These are phyloP conservation scores for Xylaria acuta DNA, from an alignment of 495 filamentous ascomycete species.

Conservation along the genomic window DNA sequence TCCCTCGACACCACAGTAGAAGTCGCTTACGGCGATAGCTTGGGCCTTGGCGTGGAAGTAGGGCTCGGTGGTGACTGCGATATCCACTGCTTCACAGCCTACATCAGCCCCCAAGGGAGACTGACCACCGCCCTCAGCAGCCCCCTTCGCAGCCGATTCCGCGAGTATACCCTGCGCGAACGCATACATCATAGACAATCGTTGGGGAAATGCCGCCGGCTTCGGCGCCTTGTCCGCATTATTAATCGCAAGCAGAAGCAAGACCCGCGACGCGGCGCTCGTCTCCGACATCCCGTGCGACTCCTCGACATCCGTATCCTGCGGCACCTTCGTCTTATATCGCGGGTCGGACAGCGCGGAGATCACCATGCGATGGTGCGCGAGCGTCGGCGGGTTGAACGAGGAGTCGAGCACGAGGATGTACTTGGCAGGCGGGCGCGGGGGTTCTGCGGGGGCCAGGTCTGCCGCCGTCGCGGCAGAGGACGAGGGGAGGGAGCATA, in stretches of 20 bases:
- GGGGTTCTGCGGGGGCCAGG: conserved; percentile 31
- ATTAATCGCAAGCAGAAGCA: conserved; percentile 84
- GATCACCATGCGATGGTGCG: conserved; percentile 77
- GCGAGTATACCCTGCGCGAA: conserved; percentile 59
- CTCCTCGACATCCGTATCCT: conserved; percentile 32
- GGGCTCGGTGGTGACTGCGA: conserved; percentile 80
- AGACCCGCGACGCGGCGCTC: conserved; percentile 56
- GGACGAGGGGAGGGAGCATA: conserved; percentile 58
- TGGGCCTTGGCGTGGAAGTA: conserved; percentile 84
- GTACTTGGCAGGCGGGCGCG: conserved; percentile 32
- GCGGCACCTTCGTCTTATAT: conserved; percentile 37
- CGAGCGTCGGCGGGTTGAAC: conserved; percentile 91
- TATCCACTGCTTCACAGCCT: conserved; percentile 62
- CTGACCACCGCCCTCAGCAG: not conserved
- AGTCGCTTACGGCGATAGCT: conserved; percentile 64
- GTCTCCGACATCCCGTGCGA: not conserved
- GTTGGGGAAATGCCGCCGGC: conserved; percentile 80
- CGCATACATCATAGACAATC: conserved; percentile 84
- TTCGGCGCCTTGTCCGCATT: conserved; percentile 94
- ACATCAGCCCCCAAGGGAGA: too few species aligned
- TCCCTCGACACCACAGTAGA: conserved; percentile 49
- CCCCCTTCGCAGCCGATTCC: not conserved
- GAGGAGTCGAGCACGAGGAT: conserved; percentile 92
- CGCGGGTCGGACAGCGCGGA: conserved; percentile 64
- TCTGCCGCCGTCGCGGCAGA: conserved; percentile 27